Evolutionary conservation across 805 yeast species (phyloP), one percentile per base, ranked within the genome.

Genomic region (Yarrowia hollandica): DNA sequence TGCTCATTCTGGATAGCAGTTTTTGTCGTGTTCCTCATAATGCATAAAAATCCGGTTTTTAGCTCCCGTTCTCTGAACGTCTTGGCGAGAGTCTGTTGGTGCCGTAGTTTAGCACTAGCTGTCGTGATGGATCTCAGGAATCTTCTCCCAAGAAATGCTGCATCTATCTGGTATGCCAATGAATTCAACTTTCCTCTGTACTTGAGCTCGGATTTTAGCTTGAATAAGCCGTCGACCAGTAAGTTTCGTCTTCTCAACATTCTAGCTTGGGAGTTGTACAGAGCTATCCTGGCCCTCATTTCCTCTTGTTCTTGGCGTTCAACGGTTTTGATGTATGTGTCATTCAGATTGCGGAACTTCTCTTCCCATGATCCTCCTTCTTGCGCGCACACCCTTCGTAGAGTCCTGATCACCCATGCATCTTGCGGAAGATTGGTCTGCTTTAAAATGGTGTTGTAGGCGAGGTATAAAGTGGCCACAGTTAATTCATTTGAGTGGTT

Each of bases 331-430:
- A 44, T 44, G n/a, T 44, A 44, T 10, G 55, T 33, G 21, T 48
- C 55, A 16, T 44, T 44, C 16, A 48, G 16, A 12, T 33, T 48
- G 22, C 34, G 39, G 22, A 30, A 48, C 55, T 33, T 48, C 12
- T 48, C 55, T 16, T 48, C 55, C 55, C 55, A 48, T 15, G 55
- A 48, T 15, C 39, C 11, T 4, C 55, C 55, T 14, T 31, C 35
- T 15, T 48, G 55, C 3, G 55, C 38, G 16, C 55, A 48, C 18
- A 48, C 34, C 15, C 55, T n/a, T 22, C 55, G 21, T 15, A 48
- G 28, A 7, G 38, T 31, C 16, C 30, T 11, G 39, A 48, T 31
- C 5, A 48, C 55, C 38, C 38, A 30, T 2, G 39, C 39, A 30
- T 48, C 55, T n/a, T 48, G 39, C 5, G 21, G 12, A 1, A 11